phyloP scores from a whole-genome alignment of 495 filamentous ascomycete species.

The Daldinia decipiens region DNA sequence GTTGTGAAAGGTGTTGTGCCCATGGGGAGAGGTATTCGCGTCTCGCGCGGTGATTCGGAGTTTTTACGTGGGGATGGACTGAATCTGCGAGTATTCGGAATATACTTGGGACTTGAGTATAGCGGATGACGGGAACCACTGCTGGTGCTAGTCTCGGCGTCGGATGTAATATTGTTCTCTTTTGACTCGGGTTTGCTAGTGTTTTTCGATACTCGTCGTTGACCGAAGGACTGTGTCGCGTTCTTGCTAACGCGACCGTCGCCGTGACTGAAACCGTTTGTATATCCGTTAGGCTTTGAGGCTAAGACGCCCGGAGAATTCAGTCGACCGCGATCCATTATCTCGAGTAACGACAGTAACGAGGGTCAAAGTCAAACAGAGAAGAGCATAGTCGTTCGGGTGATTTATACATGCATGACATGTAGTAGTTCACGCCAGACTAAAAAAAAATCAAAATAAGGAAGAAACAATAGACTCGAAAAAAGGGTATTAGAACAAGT shows the following conservation, averaged over 20 bases:
- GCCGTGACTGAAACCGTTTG: conserved; percentile 6
- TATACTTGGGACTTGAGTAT: conserved; percentile 31
- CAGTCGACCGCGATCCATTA: conserved; percentile 45
- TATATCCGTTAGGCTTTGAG: conserved; percentile 40
- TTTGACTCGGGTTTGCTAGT: conserved; percentile 33
- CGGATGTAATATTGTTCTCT: conserved; percentile 43
- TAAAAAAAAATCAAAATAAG: conserved; percentile 16
- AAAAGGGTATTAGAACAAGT: conserved; percentile 11
- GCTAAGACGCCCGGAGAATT: conserved; percentile 35
- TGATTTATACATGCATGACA: conserved; percentile 24
- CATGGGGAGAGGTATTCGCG: conserved; percentile 55
- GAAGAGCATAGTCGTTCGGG: conserved; percentile 30
- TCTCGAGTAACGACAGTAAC: conserved; percentile 21
- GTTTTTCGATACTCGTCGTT: conserved; percentile 26
- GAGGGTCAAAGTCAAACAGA: conserved; percentile 19
- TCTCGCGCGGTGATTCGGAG: conserved; percentile 46
- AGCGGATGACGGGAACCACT: conserved; percentile 33
- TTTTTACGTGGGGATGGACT: conserved; percentile 25
- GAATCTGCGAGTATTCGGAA: conserved; percentile 27
- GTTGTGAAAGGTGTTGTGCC: conserved; percentile 13
- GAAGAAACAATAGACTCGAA: conserved; percentile 5
- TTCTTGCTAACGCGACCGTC: conserved; percentile 10
- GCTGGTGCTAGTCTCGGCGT: conserved; percentile 29
- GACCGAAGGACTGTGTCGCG: conserved; percentile 36
- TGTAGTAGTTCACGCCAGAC: conserved; percentile 28